A percentile compares a stretch with the other conserved stretches of the same genome.
These are phyloP conservation scores for Colletotrichum sp. DNA, from an alignment of 2,329 filamentous ascomycete genomes.

Conservation along the genomic window DNA sequence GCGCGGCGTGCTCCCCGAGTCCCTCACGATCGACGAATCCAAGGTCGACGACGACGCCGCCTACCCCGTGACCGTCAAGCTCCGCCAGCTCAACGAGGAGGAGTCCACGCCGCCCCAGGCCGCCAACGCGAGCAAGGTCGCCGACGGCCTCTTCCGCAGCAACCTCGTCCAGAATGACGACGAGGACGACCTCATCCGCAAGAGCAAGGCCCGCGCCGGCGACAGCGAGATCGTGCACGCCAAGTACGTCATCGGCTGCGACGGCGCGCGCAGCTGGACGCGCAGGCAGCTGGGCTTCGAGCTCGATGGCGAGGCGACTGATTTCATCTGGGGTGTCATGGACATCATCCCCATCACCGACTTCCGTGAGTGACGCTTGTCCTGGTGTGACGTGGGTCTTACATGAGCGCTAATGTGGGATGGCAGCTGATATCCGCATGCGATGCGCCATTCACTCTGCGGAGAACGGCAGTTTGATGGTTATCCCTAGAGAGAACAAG, in stretches of 20 bases:
- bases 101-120: conserved; percentile 53
- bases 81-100: conserved; percentile 62
- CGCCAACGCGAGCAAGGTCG: conserved; percentile 40
- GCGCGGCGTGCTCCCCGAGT: conserved; percentile 62
- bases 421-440: conserved; percentile 55
- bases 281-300: conserved; percentile 61
- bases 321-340: conserved; percentile 53
- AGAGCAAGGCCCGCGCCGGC: conserved; percentile 32
- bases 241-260: conserved; percentile 72
- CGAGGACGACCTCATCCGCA: conserved; percentile 40
- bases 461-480: conserved; percentile 63
- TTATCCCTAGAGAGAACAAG: conserved; percentile 68
- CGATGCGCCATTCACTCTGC: conserved; percentile 64
- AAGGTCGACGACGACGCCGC: conserved; percentile 52
- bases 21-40: conserved; percentile 58
- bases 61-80: conserved; percentile 65
- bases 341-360: conserved; percentile 44
- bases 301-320: conserved; percentile 59
- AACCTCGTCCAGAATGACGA: conserved; percentile 64
- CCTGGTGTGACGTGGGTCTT: not conserved
- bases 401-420: not conserved
- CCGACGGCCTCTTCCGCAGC: conserved; percentile 64
- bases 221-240: conserved; percentile 51
- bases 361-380: conserved; percentile 41
- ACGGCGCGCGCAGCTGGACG: conserved; percentile 73